Conservation (phyloP, 805 yeast species). For the Ogataea saltuana region DNA sequence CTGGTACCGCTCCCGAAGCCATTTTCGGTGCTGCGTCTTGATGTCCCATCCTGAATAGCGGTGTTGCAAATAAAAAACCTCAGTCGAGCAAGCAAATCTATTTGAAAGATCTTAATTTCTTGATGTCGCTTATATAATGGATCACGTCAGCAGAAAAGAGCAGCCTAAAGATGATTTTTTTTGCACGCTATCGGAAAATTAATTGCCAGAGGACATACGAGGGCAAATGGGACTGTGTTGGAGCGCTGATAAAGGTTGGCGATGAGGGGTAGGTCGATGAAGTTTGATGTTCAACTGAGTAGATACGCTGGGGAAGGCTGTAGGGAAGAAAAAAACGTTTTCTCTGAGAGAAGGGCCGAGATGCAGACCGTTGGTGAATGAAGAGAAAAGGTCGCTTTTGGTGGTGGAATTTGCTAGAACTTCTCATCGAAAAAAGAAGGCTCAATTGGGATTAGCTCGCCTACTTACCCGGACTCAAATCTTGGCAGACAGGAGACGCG, state of each 20-base stretch:
- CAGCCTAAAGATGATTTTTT: neutral
- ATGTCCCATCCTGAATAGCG: conserved; percentile 6
- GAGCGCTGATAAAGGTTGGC: neutral
- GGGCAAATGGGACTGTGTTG: neutral
- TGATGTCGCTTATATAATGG: neutral
- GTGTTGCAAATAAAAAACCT: conserved; percentile 1
- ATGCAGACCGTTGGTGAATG: too few species aligned
- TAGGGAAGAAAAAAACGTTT: neutral
- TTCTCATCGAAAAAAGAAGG: conserved; percentile 1
- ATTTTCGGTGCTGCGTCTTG: neutral
- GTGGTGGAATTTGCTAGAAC: conserved; percentile 6
- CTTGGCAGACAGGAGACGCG: neutral
- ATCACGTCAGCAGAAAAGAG: neutral
- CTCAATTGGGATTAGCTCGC: neutral
- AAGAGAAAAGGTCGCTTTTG: neutral
- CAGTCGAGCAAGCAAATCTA: too few species aligned
- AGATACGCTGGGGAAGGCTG: neutral
- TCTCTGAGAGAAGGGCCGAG: too few species aligned
- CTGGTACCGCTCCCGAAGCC: neutral
- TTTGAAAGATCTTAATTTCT: neutral
- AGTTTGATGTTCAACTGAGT: neutral
- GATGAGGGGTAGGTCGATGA: neutral
- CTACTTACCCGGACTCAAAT: conserved; percentile 2
- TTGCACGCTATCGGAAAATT: neutral
- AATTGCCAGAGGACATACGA: conserved; percentile 4